Evolutionary conservation across 345 rosid genomes (phyloP), one percentile per base, ranked within the genome.

Genomic region (Luvunga scandens): DNA sequence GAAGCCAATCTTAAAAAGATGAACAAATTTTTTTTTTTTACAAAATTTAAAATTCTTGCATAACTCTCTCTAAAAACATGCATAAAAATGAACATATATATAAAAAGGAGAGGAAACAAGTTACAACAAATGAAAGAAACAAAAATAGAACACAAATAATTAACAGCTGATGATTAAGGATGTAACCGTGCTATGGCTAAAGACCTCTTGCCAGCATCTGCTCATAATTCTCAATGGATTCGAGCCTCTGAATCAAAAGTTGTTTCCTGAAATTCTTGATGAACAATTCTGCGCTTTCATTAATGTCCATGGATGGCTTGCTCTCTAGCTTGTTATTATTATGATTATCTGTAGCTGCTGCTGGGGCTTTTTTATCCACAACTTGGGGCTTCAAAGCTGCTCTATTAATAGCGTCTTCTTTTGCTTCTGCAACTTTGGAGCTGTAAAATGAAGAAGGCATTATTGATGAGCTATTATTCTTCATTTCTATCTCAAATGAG

Each of bases 231-330:
- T 92, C 97, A 1, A 92, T 88, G 75, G 98, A 92, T 69, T 93
- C 91, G 2, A 92, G 94, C 84, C 94, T 88, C 70, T 93, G 95
- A 34, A 93, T 83, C 83, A 86, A 62, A 68, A 93, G 90, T 78
- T 90, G 91, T 7, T 84, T 80, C 85, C 88, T 87, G 85, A 93
- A 91, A 34, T 92, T 90, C 78, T 83, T 63, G 82, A 92, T 94
- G 86, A 94, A 92, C n/a, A 90, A 90, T 57, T 94, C 98, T 0
- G 97, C 98, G 27, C 94, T 89, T 71, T 89, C 81, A 33, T 94
- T 85, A 38, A 94, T 85, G 83, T 92, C 97, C 80, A 84, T 79
- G 9, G 93, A 88, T 60, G 88, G 86, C 82, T 81, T 79, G 66
- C 88, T 90, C 84, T 87, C 92, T 2, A 87, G 83, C 76, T 78